phyloP scores from a whole-genome alignment of 495 filamentous ascomycete genomes.

The Podospora pseudopauciseta region DNA sequence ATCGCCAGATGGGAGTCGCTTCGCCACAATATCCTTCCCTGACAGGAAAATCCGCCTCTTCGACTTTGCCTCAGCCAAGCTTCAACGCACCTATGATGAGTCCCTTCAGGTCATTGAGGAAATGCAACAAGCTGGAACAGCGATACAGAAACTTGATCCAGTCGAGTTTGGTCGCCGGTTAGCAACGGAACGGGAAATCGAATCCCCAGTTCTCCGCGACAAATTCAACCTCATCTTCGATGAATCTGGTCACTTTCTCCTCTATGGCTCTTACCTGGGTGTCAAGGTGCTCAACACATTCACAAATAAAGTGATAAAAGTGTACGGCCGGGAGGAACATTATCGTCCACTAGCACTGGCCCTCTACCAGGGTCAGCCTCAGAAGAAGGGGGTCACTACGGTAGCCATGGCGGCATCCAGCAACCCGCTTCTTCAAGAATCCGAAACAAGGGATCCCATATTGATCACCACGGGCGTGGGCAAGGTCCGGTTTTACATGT shows the following conservation, averaged over 20 bases:
- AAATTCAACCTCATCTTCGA: conserved; percentile 88
- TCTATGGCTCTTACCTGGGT: conserved; percentile 89
- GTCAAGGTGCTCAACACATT: conserved; percentile 92
- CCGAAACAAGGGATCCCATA: conserved; percentile 87
- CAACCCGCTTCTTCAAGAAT: conserved; percentile 91
- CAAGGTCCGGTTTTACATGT: conserved; percentile 97
- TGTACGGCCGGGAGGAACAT: conserved; percentile 84
- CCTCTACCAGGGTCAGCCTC: conserved; percentile 93
- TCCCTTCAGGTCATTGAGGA: conserved; percentile 79
- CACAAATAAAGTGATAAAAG: conserved; percentile 83
- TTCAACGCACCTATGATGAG: conserved; percentile 91
- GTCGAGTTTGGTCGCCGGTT: conserved; percentile 90
- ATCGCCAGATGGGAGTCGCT: conserved; percentile 77
- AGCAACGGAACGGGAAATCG: conserved; percentile 82
- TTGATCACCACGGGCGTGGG: conserved; percentile 76
- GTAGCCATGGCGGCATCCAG: conserved; percentile 95
- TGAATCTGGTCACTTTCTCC: conserved; percentile 90
- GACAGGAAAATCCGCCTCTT: conserved; percentile 91
- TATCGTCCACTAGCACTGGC: conserved; percentile 77
- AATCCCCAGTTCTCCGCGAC: conserved; percentile 57
- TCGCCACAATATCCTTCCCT: conserved; percentile 87
- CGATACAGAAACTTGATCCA: conserved; percentile 71
- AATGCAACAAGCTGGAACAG: conserved; percentile 90
- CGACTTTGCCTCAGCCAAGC: conserved; percentile 82
- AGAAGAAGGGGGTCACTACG: conserved; percentile 85